Evolutionary conservation across 768 basidiomycete species (phyloP).

Genomic region (Leccinum disarticulatum): DNA sequence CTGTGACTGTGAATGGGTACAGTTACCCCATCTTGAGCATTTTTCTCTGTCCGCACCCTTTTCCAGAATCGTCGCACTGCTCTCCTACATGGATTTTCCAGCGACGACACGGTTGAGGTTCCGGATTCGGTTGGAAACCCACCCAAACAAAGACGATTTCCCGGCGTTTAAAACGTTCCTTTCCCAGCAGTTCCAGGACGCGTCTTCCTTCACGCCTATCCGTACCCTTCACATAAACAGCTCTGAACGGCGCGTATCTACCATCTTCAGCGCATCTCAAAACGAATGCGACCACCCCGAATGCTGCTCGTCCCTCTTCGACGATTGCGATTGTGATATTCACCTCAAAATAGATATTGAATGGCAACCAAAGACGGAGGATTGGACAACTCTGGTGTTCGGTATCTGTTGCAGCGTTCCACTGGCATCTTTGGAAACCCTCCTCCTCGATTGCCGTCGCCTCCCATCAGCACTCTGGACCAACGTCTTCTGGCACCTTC

Average conservation of each 20-base stretch:
- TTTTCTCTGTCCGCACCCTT: no score
- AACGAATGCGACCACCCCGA: background rate
- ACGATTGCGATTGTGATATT: background rate
- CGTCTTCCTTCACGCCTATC: background rate
- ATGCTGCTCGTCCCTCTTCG: background rate
- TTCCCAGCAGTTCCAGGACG: background rate
- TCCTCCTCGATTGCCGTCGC: background rate
- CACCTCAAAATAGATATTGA: background rate
- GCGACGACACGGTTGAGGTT: slow-evolving; percentile 1
- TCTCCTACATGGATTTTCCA: background rate
- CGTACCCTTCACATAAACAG: background rate
- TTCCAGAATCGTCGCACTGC: background rate
- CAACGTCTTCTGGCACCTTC: background rate
- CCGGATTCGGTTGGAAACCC: background rate
- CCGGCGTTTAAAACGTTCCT: background rate
- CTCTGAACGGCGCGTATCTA: no score
- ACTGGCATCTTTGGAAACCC: background rate
- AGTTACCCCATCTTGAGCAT: no score
- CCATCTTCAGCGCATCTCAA: background rate
- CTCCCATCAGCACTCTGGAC: background rate
- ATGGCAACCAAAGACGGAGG: background rate
- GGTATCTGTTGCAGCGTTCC: background rate
- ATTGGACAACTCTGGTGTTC: background rate
- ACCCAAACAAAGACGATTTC: background rate
- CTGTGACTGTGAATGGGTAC: no score